Base-by-base conservation (phyloP, 169 alveolate genomes). In the Plasmodium chabaudi region DNA sequence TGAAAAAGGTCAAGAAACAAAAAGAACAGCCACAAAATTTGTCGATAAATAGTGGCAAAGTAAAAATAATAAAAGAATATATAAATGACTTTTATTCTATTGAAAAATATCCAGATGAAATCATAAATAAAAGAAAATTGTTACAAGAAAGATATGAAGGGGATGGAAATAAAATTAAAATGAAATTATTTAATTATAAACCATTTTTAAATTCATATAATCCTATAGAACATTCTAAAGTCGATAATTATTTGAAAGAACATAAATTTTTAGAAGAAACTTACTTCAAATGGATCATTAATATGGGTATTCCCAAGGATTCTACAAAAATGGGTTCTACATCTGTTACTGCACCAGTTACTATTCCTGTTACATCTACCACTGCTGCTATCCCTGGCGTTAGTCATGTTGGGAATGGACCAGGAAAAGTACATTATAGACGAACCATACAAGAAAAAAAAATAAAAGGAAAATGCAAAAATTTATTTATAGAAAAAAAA, bases 111-210 rank as follows among this genome's bases (percentile, higher is more conserved):
- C 17, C 69, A 5, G 49, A 34, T 0, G 90, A 82, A 82, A 21
- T 27, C 3, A 17, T 56, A 21, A 56, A 57, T 10, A 67, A 82
- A 23, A 44, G 90, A 61, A 61, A 25, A 56, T 46, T 67, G 23
- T n/a, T 82, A 51, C 90, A 82, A 55, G 57, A 82, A 42, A 82
- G 82, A 49, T 82, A 82, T 27, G 90, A 82, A 13, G 56, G 27
- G 3, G 90, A 82, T 47, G 90, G 90, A 10, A 82, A 82, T 19
- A 65, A 56, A 42, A 69, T 82, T 25, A 82, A 82, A 17, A 82
- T 61, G 44, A 34, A 13, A 5, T 23, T 82, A 1, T 69, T 69
- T 42, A 47, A 68, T 2, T 47, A 60, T 34, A 65, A 65, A 21
- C 71, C 69, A 3, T 65, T 82, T 39, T 60, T 69, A 67, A 67